phyloP scores from a whole-genome alignment of 495 filamentous ascomycete species.

The Xylaria cubensis region DNA sequence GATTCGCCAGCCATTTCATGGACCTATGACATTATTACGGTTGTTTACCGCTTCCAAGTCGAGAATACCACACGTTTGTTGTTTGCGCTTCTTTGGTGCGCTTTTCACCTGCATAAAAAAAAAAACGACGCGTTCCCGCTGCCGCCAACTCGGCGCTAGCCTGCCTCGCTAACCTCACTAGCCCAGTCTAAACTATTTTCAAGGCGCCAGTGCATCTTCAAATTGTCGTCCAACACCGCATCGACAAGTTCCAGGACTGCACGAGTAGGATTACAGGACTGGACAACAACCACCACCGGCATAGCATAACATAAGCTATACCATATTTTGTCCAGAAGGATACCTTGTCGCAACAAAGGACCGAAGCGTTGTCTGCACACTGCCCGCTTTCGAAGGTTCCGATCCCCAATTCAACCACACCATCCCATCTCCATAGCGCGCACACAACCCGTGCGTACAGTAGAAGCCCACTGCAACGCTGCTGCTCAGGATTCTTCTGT shows the following conservation, averaged over 20 bases:
- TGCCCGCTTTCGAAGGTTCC: background rate
- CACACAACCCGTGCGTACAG: background rate
- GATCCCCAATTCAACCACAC: background rate
- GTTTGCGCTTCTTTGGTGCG: slow-evolving; percentile 25
- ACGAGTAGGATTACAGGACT: slow-evolving; percentile 14
- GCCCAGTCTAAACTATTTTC: slow-evolving; percentile 31
- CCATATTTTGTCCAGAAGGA: background rate
- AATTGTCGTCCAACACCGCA: background rate
- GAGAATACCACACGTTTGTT: slow-evolving; percentile 1
- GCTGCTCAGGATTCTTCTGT: slow-evolving; percentile 4
- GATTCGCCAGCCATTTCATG: slow-evolving; percentile 18
- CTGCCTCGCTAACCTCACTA: slow-evolving; percentile 29
- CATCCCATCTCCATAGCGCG: too few relatives aligned
- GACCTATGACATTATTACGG: background rate
- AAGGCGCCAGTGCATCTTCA: slow-evolving; percentile 26
- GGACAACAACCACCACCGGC: slow-evolving; percentile 5
- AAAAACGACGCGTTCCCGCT: slow-evolving; percentile 19
- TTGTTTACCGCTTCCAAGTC: background rate
- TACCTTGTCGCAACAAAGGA: slow-evolving; percentile 3
- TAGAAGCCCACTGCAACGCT: slow-evolving; percentile 18
- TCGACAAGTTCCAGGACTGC: background rate
- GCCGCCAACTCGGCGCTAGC: slow-evolving; percentile 28
- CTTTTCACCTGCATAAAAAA: slow-evolving; percentile 24
- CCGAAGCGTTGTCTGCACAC: background rate
- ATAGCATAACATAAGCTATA: slow-evolving; percentile 1